phyloP scores from a whole-genome alignment of 257 asterid species.

The Salvia miltiorrhiza region DNA sequence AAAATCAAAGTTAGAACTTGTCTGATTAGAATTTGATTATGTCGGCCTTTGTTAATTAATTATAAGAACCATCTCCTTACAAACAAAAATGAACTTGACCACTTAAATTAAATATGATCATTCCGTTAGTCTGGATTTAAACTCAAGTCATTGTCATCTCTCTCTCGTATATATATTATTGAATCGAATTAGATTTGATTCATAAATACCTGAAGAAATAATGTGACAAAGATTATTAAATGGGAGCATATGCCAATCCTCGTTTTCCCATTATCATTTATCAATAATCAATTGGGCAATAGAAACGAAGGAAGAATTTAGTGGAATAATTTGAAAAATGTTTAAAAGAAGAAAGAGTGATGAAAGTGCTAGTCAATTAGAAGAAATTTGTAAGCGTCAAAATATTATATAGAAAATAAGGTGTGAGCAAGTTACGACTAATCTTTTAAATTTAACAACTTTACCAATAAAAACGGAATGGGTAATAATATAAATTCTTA shows the following conservation, averaged over 20 bases:
- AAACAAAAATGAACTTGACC: no score
- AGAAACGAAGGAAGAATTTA: neutral
- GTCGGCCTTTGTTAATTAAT: no score
- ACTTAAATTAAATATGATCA: no score
- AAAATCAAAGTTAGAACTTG: no score
- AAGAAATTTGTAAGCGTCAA: neutral
- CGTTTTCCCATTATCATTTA: neutral
- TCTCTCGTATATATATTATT: neutral
- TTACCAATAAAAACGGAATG: neutral
- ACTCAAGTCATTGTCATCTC: neutral
- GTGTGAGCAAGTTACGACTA: neutral
- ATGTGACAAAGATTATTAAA: neutral
- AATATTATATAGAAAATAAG: neutral
- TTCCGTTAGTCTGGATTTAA: neutral
- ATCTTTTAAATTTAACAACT: neutral
- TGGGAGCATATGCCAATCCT: neutral
- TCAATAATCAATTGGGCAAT: neutral
- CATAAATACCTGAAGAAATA: neutral
- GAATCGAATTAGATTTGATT: neutral
- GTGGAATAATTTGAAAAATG: slow-evolving; percentile 21
- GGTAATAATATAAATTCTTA: neutral
- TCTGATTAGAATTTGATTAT: no score
- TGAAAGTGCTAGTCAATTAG: slow-evolving; percentile 11
- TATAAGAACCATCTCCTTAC: no score
- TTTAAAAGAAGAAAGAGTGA: neutral